Conservation (phyloP, 1,284 basidiomycete species). For the Salmacisia buchloeana region DNA sequence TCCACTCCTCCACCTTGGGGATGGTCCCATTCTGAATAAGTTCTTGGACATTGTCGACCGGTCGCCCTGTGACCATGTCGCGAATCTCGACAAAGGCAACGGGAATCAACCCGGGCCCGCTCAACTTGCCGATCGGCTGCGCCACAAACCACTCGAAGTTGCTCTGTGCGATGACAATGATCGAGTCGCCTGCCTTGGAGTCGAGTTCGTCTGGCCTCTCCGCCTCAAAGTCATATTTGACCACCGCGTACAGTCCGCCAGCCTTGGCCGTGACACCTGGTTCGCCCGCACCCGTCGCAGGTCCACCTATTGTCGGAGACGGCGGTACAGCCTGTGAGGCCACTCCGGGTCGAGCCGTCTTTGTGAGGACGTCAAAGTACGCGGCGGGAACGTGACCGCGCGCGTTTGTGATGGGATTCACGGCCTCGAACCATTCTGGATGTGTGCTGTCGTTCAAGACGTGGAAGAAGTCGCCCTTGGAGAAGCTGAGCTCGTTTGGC, state of each 20-base stretch:
- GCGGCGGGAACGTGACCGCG: conserved; percentile 88
- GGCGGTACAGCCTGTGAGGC: not conserved
- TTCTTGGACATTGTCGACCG: conserved; percentile 62
- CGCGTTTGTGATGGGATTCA: conserved; percentile 77
- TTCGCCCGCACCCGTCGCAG: conserved; percentile 22
- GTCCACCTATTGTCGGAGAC: conserved; percentile 16
- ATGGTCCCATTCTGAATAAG: conserved; percentile 79
- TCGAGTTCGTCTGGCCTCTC: conserved; percentile 95
- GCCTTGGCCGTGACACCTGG: conserved; percentile 39
- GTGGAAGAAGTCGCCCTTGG: conserved; percentile 95
- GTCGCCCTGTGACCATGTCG: conserved; percentile 70
- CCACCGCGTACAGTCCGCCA: conserved; percentile 69
- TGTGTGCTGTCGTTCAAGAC: conserved; percentile 65
- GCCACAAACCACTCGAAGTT: conserved; percentile 35
- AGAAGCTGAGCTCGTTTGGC: conserved; percentile 82
- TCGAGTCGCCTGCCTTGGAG: conserved; percentile 84
- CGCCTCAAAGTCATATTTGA: conserved; percentile 88
- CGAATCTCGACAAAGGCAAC: conserved; percentile 93
- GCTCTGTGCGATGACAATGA: conserved; percentile 59
- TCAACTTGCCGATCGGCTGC: conserved; percentile 62
- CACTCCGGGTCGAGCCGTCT: conserved; percentile 31
- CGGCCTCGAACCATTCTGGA: conserved; percentile 53
- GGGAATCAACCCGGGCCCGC: conserved; percentile 91
- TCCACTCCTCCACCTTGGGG: conserved; percentile 97
- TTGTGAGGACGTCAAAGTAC: conserved; percentile 59